Evolutionary conservation across 2,329 filamentous ascomycete genomes (phyloP).

Genomic region (Emydomyces testavorans): DNA sequence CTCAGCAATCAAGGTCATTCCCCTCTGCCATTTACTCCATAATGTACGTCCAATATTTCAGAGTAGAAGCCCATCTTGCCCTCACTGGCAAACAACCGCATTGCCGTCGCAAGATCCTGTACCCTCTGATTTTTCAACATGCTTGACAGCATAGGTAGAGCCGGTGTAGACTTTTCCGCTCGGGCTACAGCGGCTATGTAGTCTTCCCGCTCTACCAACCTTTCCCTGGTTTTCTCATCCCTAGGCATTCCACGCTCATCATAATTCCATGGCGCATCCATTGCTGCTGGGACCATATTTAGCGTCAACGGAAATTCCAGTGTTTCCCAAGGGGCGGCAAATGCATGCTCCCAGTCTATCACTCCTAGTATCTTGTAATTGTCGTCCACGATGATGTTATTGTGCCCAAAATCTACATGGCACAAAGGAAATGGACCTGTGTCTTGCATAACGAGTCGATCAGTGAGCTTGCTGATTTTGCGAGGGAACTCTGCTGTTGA

Average conservation of each 20-base stretch:
- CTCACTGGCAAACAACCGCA: no score
- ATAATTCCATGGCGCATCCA: constrained; percentile 7
- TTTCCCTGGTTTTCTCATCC: neutral
- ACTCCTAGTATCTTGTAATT: constrained; percentile 21
- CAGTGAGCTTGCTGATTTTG: no score
- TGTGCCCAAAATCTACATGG: constrained; percentile 26
- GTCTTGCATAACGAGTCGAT: no score
- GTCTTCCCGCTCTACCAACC: neutral
- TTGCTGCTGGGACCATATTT: neutral
- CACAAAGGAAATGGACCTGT: constrained; percentile 26
- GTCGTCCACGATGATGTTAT: constrained; percentile 25
- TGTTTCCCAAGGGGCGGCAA: constrained; percentile 20
- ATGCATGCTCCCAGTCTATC: constrained; percentile 27
- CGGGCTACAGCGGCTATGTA: neutral
- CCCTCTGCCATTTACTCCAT: no score
- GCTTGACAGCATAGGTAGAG: neutral
- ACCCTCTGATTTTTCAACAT: neutral
- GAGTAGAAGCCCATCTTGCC: no score
- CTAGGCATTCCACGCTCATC: neutral
- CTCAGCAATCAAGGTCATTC: no score
- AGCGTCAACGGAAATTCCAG: constrained; percentile 19
- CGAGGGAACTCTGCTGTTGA: no score
- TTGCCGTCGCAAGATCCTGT: neutral
- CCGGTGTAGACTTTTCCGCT: neutral
- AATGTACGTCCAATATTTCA: no score